Evolutionary conservation across 768 basidiomycete species (phyloP).

Genomic region (Suillus placidus): DNA sequence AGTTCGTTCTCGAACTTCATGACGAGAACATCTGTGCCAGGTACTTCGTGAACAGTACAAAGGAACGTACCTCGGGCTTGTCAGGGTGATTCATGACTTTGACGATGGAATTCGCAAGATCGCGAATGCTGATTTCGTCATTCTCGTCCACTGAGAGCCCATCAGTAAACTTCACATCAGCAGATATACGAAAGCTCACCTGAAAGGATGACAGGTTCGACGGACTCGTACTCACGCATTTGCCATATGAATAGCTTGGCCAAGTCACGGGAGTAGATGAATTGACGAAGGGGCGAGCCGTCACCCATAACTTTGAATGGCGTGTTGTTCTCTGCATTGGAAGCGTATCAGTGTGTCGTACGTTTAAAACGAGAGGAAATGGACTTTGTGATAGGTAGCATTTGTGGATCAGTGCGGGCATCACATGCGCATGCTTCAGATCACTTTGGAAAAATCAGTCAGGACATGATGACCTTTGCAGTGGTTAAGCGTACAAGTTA

Average conservation of each 20-base stretch:
- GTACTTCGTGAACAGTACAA: not conserved
- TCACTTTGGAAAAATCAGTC: slow-evolving; percentile 53
- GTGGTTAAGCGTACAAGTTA: slow-evolving; percentile 68
- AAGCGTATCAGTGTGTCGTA: not conserved
- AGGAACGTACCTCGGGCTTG: slow-evolving; percentile 58
- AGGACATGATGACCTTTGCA: not conserved
- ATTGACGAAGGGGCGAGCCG: slow-evolving; percentile 93
- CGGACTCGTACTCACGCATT: slow-evolving; percentile 86
- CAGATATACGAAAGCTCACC: slow-evolving; percentile 44
- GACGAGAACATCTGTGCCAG: not conserved
- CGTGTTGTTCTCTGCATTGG: slow-evolving; percentile 65
- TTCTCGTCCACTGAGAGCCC: slow-evolving; percentile 75
- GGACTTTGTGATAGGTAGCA: slow-evolving; percentile 89
- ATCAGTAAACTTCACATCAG: slow-evolving; percentile 2
- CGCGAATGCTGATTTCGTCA: slow-evolving; percentile 91
- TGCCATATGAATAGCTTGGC: slow-evolving; percentile 96
- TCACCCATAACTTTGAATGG: slow-evolving; percentile 89
- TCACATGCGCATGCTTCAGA: slow-evolving; percentile 89
- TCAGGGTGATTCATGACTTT: slow-evolving; percentile 79
- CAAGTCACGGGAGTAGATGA: slow-evolving; percentile 95
- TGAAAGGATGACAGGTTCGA: slow-evolving; percentile 92
- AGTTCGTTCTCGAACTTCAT: slow-evolving; percentile 71
- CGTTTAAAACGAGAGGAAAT: slow-evolving; percentile 5
- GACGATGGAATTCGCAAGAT: slow-evolving; percentile 90
- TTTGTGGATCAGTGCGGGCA: slow-evolving; percentile 92